Percentiles rank a stretch among this genome's conserved stretches.
Conservation (phyloP, 179 eudicot species). For the Spergularia azorica region DNA sequence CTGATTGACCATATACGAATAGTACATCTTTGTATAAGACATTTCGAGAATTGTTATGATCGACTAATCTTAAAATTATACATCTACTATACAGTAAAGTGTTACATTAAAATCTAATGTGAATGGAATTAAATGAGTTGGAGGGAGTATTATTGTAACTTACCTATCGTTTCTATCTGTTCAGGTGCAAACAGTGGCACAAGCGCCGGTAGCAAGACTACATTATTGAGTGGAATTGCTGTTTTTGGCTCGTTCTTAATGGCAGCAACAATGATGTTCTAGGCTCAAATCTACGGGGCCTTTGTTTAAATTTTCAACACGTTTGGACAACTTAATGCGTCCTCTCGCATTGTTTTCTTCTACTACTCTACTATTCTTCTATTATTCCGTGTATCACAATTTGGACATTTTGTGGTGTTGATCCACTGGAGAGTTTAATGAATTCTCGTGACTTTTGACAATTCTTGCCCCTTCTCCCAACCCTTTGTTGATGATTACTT, state of each 20-base stretch:
- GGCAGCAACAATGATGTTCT: slow-evolving; percentile 17
- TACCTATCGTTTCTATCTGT: background rate
- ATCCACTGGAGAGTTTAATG: background rate
- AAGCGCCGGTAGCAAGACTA: slow-evolving; percentile 1
- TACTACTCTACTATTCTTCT: background rate
- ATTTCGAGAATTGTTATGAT: too few relatives aligned
- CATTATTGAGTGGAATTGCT: slow-evolving; percentile 14
- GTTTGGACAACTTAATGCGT: background rate
- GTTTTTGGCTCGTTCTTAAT: slow-evolving; percentile 7
- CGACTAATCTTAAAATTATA: too few relatives aligned
- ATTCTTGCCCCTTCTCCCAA: too few relatives aligned
- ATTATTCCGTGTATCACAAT: background rate
- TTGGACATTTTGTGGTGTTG: background rate
- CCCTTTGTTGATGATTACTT: too few relatives aligned
- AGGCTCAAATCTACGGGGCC: background rate
- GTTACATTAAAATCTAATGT: too few relatives aligned
- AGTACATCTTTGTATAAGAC: too few relatives aligned
- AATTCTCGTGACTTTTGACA: too few relatives aligned
- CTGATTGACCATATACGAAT: too few relatives aligned
- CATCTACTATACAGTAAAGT: too few relatives aligned
- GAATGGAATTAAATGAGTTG: too few relatives aligned
- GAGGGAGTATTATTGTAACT: too few relatives aligned
- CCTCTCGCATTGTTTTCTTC: background rate
- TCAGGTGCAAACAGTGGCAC: background rate
- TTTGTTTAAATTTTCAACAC: background rate